A percentile compares a stretch with the other conserved stretches of the same genome.
Evolutionary conservation across 176 grass and related monocot genomes (phyloP).

Genomic region (Oryza australiensis): DNA sequence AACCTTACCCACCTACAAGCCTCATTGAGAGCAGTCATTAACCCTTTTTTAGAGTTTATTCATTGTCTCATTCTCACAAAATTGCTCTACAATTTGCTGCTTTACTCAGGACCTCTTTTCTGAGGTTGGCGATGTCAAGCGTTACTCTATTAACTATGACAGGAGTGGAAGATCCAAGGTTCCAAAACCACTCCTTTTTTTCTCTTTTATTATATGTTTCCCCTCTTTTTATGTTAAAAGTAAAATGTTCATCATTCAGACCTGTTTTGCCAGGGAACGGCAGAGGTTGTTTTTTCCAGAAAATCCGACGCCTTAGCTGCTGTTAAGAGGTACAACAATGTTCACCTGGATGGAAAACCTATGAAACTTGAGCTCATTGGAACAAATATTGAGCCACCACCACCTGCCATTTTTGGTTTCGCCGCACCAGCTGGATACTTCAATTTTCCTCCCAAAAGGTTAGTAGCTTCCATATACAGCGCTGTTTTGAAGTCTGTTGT

Average conservation of each 20-base stretch:
- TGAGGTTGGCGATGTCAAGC: constrained; percentile 53
- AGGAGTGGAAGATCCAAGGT: constrained; percentile 73
- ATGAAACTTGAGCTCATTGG: constrained; percentile 73
- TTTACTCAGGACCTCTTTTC: constrained; percentile 51
- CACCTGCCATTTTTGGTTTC: constrained; percentile 7
- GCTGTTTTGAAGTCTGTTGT: no score
- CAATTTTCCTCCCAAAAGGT: constrained; percentile 45
- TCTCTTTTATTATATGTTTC: background rate
- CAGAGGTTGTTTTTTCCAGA: constrained; percentile 69
- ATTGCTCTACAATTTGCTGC: constrained; percentile 13
- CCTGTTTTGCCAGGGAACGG: constrained; percentile 56
- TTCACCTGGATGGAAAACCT: constrained; percentile 66
- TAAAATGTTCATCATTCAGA: background rate
- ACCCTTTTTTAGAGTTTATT: background rate
- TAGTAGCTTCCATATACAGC: background rate
- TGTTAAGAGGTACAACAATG: constrained; percentile 67
- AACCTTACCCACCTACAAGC: background rate
- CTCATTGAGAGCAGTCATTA: background rate
- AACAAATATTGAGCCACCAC: constrained; percentile 41
- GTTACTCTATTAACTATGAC: constrained; percentile 71
- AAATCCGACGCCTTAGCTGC: constrained; percentile 56
- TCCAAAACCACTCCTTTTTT: background rate
- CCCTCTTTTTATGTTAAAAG: background rate
- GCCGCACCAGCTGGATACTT: constrained; percentile 28
- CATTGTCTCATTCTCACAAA: background rate